Evolutionary conservation across 1,284 basidiomycete species (phyloP), one percentile per base, ranked within the genome.

Genomic region (Polyporus tsugae): DNA sequence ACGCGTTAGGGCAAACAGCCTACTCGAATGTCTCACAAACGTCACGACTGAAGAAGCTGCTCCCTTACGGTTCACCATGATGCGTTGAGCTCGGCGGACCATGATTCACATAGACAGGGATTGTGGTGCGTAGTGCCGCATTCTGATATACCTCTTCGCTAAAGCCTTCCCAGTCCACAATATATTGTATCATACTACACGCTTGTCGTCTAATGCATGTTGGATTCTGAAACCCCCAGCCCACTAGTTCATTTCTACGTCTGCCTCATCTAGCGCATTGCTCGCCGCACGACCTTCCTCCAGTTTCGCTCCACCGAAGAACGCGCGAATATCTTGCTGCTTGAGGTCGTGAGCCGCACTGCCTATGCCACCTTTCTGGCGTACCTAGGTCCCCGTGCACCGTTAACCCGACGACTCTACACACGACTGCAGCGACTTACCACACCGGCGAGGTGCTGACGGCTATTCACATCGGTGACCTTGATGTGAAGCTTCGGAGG

Each of bases 311-410:
- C 90, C 90, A n/a, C 85, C 87, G 74, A 96, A 94, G 82, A 95
- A 95, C 5, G 87, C 86, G 19, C 91, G 86, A 66, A 96, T 90
- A 74, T 91, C 88, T 72, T 86, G 85, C 78, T 96, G 95, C 67
- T 88, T 88, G 39, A 90, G 88, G 75, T 97, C 95, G 74, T 90
- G 86, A 0, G 88, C 87, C 10, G 86, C 79, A 57, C 89, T 91
- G 3, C 93, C 91, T 57, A 95, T 91, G 0, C 95, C 95, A 0
- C 92, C 93, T 68, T 86, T 86, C 77, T 95, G 94, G 6, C 93
- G 87, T 70, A 86, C 86, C 92, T 93, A 73, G 10, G 22, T 29
- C 1, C 22, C 52, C 52, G n/a, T 13, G 13, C 36, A 38, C 41
- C 22, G 49, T 63, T n/a, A 63, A 55, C 22, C 11, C 38, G 10